These are phyloP conservation scores for Batkoa obscura DNA, from an alignment of 371 early-diverging fungal species.

Conservation along the genomic window DNA sequence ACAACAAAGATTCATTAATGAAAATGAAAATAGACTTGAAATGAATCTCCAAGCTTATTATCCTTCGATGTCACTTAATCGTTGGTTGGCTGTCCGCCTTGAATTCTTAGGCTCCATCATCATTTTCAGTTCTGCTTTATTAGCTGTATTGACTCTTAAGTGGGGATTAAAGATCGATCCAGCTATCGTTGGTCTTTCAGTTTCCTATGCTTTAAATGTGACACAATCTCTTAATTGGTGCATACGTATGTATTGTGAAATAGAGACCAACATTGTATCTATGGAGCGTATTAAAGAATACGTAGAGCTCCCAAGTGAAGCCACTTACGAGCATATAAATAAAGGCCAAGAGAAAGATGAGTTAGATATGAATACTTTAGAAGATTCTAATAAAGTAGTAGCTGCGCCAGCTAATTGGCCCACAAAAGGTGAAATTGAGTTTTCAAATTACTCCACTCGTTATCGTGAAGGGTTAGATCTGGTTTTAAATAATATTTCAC, in stretches of 20 bases:
- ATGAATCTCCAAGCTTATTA: constrained; percentile 60
- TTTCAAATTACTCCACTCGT: constrained; percentile 31
- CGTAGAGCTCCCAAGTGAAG: constrained; percentile 60
- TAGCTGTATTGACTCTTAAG: constrained; percentile 34
- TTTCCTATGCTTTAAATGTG: constrained; percentile 70
- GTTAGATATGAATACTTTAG: constrained; percentile 28
- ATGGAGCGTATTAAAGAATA: constrained; percentile 82
- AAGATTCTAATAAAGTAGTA: constrained; percentile 28
- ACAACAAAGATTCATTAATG: constrained; percentile 41
- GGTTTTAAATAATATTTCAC: constrained; percentile 40
- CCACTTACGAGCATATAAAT: constrained; percentile 20
- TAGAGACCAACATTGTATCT: constrained; percentile 58
- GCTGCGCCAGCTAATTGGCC: constrained; percentile 35
- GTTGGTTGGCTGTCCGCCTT: constrained; percentile 83
- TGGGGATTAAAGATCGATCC: constrained; percentile 28
- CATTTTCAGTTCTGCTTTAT: constrained; percentile 36
- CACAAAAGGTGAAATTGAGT: constrained; percentile 38
- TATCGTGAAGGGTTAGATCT: constrained; percentile 44
- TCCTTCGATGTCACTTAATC: constrained; percentile 56
- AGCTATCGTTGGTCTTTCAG: constrained; percentile 61
- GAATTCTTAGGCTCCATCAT: constrained; percentile 51
- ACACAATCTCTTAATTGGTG: constrained; percentile 74
- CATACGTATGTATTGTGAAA: constrained; percentile 47
- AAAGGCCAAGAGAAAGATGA: constrained; percentile 22
- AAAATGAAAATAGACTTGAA: constrained; percentile 57